A percentile compares a stretch with the other conserved stretches of the same genome.
Evolutionary conservation across 306 rosid species (phyloP).

Genomic region (Citrullus colocynthis): DNA sequence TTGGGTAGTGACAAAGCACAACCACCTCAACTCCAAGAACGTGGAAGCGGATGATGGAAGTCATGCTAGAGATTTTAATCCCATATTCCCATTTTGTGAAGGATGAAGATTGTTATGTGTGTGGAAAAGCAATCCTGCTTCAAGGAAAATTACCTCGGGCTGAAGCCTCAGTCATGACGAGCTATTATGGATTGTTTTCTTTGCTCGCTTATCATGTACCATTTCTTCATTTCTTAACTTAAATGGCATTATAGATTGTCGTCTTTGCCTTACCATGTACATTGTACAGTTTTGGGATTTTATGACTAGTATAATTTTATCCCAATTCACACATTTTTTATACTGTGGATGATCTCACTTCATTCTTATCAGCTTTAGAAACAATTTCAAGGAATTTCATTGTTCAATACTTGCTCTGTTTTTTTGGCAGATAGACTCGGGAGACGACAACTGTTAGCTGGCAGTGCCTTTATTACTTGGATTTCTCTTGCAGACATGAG

Average conservation of each 20-base stretch:
- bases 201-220: not conserved
- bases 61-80: not conserved
- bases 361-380: not conserved
- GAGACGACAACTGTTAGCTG: conserved; percentile 66
- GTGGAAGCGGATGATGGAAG: not conserved
- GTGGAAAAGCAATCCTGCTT: not conserved
- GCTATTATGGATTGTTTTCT: not conserved
- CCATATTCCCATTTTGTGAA: not conserved
- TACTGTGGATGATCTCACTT: not conserved
- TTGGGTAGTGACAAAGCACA: not conserved
- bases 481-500: conserved; percentile 45
- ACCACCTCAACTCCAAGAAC: not conserved
- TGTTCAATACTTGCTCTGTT: conserved; percentile 2
- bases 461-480: conserved; percentile 43
- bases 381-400: not conserved
- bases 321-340: not conserved
- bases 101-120: not conserved
- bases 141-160: not conserved
- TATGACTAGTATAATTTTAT: not conserved
- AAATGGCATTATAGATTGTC: not conserved
- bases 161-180: not conserved
- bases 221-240: not conserved
- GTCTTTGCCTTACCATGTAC: not conserved
- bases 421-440: conserved; percentile 57
- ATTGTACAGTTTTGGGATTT: too few species aligned